Percentiles rank a stretch among this genome's conserved stretches.
These are phyloP conservation scores for Trypanosoma caninum DNA, from an alignment of 208 protist species.

Conservation along the genomic window DNA sequence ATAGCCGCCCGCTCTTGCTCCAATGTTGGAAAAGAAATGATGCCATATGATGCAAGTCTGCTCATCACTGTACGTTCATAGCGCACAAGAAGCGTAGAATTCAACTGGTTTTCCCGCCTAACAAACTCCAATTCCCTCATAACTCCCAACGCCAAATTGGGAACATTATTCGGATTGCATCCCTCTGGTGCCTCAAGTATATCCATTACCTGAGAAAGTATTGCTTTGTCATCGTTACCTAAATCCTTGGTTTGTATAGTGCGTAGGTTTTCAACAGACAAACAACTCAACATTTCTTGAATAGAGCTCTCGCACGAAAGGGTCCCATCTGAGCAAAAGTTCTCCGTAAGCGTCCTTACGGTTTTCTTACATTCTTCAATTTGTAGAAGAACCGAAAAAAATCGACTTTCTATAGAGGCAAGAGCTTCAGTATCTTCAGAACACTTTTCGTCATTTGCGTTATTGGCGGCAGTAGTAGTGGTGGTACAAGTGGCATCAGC, in stretches of 20 bases:
- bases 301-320: conserved; percentile 8
- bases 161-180: conserved; percentile 2
- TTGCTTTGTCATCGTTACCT: conserved; percentile 11
- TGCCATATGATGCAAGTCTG: conserved; percentile 43
- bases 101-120: conserved; percentile 39
- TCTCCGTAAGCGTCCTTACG: conserved; percentile 11
- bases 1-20: conserved; percentile 13
- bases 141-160: conserved; percentile 35
- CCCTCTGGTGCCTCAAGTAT: conserved; percentile 32
- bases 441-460: neutral
- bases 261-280: neutral
- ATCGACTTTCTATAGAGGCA: conserved; percentile 13
- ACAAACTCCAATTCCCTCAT: conserved; percentile 51
- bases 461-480: no score
- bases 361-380: conserved; percentile 39
- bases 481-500: no score
- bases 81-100: conserved; percentile 42
- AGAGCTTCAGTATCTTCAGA: conserved; percentile 2
- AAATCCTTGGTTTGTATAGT: neutral
- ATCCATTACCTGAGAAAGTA: conserved; percentile 41
- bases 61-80: conserved; percentile 38
- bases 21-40: conserved; percentile 28
- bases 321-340: neutral
- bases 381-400: conserved; percentile 33
- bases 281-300: conserved; percentile 14